Percentiles rank a stretch among this genome's conserved stretches.
These are phyloP conservation scores for Hordeum pubiflorum DNA, from an alignment of 202 grass and related monocot genomes.

Conservation along the genomic window DNA sequence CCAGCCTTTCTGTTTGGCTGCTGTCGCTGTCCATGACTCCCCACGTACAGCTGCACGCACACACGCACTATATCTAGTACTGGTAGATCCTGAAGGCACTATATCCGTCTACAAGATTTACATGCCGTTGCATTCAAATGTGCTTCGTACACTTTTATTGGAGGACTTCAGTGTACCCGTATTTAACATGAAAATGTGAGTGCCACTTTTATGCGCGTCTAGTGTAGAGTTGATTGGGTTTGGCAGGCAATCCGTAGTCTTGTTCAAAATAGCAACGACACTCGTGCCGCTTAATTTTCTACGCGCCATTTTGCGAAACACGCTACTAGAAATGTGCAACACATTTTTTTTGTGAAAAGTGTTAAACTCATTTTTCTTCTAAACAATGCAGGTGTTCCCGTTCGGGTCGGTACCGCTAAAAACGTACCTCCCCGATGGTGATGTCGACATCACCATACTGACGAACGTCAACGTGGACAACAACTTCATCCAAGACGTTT, in stretches of 20 bases:
- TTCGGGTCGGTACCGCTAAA: conserved; percentile 85
- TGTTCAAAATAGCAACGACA: neutral
- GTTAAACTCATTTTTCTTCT: neutral
- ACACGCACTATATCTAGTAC: neutral
- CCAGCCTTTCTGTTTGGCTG: neutral
- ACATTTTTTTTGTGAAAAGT: neutral
- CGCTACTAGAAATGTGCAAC: neutral
- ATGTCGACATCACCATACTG: conserved; percentile 69
- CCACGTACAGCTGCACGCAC: neutral
- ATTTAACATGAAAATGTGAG: neutral
- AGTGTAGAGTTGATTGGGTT: neutral
- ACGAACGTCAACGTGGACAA: conserved; percentile 26
- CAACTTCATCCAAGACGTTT: conserved; percentile 38
- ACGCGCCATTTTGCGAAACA: neutral
- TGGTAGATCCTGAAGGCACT: too few species aligned
- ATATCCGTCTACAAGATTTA: neutral
- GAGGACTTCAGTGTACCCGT: neutral
- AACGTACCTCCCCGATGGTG: conserved; percentile 88
- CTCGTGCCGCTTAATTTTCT: neutral
- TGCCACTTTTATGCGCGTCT: neutral
- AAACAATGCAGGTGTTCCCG: conserved; percentile 54
- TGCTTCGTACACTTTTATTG: neutral
- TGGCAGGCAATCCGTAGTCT: neutral
- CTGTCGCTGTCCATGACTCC: neutral
- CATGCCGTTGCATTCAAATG: neutral